Percentiles rank a stretch among this genome's conserved stretches.
phyloP scores from a whole-genome alignment of 495 filamentous ascomycete genomes.

The Penicillium roqueforti region DNA sequence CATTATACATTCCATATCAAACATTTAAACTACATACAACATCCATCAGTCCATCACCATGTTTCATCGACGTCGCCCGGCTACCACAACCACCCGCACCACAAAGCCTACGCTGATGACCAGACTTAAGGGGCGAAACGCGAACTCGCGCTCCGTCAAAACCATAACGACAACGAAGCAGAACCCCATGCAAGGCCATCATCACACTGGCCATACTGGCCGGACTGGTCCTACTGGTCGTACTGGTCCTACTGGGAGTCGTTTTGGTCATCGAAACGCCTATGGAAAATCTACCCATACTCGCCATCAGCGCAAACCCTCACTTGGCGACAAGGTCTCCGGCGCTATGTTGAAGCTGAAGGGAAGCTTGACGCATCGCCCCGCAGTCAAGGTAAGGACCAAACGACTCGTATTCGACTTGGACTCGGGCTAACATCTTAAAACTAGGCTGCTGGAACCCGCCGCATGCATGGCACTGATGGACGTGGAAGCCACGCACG shows the following conservation, averaged over 20 bases:
- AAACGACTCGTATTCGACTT: not conserved
- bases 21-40: not conserved
- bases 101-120: conserved; percentile 47
- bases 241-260: not conserved
- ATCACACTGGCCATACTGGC: not conserved
- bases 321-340: conserved; percentile 64
- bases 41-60: conserved; percentile 14
- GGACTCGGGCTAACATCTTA: conserved; percentile 4
- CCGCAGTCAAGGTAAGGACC: conserved; percentile 55
- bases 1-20: not conserved
- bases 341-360: conserved; percentile 65
- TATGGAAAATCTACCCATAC: conserved; percentile 29
- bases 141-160: conserved; percentile 26
- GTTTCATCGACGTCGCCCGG: conserved; percentile 26
- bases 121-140: conserved; percentile 26
- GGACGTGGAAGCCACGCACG: conserved; percentile 46
- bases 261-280: conserved; percentile 5
- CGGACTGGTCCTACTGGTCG: not conserved
- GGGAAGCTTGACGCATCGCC: conserved; percentile 56
- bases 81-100: conserved; percentile 32
- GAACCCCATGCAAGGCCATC: not conserved
- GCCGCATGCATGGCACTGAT: conserved; percentile 69
- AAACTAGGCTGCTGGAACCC: conserved; percentile 62
- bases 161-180: conserved; percentile 26
- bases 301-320: conserved; percentile 54